A percentile compares a stretch with the other conserved stretches of the same genome.
Conservation (phyloP, 768 basidiomycete genomes). For the Trametes cingulata region DNA sequence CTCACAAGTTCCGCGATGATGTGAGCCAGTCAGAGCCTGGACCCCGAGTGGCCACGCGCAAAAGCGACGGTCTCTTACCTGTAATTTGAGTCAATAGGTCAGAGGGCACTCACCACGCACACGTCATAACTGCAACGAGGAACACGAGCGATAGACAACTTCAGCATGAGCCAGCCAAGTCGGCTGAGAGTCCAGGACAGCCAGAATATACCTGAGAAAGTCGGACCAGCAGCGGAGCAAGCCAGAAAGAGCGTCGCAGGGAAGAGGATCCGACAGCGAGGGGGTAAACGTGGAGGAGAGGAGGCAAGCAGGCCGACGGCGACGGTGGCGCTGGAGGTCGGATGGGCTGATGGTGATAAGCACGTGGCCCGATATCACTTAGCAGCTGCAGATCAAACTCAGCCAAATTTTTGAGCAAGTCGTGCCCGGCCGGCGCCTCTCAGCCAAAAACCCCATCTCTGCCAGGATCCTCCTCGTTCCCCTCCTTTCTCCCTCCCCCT, state of each 20-base stretch:
- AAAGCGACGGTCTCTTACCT: background rate
- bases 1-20: too few relatives aligned
- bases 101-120: background rate
- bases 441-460: conserved; percentile 8
- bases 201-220: too few relatives aligned
- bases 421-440: conserved; percentile 11
- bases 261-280: too few relatives aligned
- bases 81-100: background rate
- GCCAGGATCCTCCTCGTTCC: conserved; percentile 2
- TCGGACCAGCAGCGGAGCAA: too few relatives aligned
- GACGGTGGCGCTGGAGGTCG: too few relatives aligned
- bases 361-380: conserved; percentile 15
- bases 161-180: background rate
- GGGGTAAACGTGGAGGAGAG: background rate
- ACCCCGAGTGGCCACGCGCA: too few relatives aligned
- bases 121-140: background rate
- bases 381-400: conserved; percentile 19
- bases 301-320: background rate
- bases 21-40: too few relatives aligned
- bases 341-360: conserved; percentile 8
- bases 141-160: too few relatives aligned
- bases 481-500: conserved; percentile 3
- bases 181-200: too few relatives aligned
- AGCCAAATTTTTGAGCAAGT: conserved; percentile 29
- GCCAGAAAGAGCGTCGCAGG: too few relatives aligned